Evolutionary conservation across 495 filamentous ascomycete species (phyloP).

Genomic region (Talaromyces nanjingensis): DNA sequence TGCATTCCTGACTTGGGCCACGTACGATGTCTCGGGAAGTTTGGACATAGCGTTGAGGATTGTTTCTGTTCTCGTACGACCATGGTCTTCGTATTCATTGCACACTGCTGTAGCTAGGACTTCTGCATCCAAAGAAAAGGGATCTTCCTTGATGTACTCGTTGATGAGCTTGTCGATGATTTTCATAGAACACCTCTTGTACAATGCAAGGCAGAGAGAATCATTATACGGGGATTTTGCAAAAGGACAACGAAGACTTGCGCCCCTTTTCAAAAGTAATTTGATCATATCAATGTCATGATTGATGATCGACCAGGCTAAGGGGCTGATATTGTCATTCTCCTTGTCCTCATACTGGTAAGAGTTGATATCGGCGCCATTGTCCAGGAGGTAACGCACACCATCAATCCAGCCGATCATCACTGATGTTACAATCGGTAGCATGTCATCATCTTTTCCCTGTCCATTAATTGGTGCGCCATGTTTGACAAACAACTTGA

Average conservation of each 20-base stretch:
- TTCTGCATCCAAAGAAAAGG: background rate
- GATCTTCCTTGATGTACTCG: background rate
- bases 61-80: background rate
- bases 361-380: constrained; percentile 11
- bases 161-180: background rate
- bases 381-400: constrained; percentile 9
- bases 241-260: background rate
- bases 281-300: background rate
- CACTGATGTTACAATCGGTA: background rate
- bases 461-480: constrained; percentile 11
- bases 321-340: background rate
- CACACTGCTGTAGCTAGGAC: background rate
- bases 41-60: background rate
- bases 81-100: background rate
- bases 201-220: background rate
- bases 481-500: constrained; percentile 10
- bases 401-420: constrained; percentile 6
- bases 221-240: background rate
- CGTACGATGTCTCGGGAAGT: background rate
- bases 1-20: background rate
- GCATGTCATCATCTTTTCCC: background rate
- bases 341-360: too few relatives aligned
- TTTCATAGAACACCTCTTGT: background rate
- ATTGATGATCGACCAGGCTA: background rate
- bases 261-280: background rate